Conservation (phyloP, 1,284 basidiomycete genomes). For the Peniophora sp. region DNA sequence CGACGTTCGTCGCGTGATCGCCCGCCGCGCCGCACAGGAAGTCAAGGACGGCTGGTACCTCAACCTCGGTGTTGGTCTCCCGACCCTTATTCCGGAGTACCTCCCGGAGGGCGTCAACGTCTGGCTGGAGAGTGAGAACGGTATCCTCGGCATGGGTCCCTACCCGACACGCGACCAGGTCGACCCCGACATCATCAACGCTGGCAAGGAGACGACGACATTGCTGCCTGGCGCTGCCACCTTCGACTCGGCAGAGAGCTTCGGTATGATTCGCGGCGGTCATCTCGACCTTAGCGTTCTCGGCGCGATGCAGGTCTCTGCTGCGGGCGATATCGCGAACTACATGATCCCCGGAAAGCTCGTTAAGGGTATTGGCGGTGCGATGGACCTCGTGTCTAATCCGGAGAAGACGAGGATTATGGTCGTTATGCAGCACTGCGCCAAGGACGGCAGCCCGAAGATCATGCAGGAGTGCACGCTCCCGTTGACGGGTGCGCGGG, state of each 20-base stretch:
- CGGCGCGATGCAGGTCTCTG: constrained; percentile 87
- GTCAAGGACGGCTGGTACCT: constrained; percentile 81
- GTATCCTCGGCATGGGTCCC: constrained; percentile 90
- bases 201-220: constrained; percentile 92
- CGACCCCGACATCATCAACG: constrained; percentile 90
- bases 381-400: constrained; percentile 94
- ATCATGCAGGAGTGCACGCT: constrained; percentile 79
- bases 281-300: constrained; percentile 90
- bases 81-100: constrained; percentile 80
- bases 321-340: constrained; percentile 89
- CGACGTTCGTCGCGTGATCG: constrained; percentile 64
- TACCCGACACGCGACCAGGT: constrained; percentile 82
- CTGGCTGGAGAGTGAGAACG: constrained; percentile 92
- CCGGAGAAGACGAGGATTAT: constrained; percentile 88
- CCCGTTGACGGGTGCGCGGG: constrained; percentile 82
- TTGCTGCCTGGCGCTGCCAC: constrained; percentile 85
- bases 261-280: constrained; percentile 93
- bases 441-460: constrained; percentile 87
- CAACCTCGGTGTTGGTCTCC: constrained; percentile 76
- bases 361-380: constrained; percentile 81
- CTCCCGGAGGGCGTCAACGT: constrained; percentile 69
- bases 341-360: constrained; percentile 97
- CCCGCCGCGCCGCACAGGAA: constrained; percentile 78
- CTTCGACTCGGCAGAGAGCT: constrained; percentile 86
- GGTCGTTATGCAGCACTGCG: constrained; percentile 82